Percentiles rank a stretch among this genome's conserved stretches.
phyloP scores from a whole-genome alignment of 2,329 filamentous ascomycete species.

The Talaromyces amestolkiae region DNA sequence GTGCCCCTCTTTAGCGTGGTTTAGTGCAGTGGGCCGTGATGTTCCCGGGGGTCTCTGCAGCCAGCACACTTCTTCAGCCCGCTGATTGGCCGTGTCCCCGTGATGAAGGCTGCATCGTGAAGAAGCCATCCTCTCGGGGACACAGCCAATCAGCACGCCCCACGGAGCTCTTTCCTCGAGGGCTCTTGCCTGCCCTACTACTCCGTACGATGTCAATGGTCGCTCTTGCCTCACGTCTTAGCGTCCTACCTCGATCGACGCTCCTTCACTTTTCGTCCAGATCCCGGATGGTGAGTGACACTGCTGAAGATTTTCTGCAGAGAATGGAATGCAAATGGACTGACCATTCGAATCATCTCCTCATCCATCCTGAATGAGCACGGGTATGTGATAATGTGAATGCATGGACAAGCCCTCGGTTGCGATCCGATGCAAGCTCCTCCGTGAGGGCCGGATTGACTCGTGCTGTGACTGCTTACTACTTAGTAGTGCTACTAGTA shows the following conservation, averaged over 20 bases:
- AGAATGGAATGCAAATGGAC: background rate
- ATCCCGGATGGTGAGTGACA: background rate
- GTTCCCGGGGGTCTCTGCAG: conserved; percentile 15
- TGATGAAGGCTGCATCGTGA: conserved; percentile 19
- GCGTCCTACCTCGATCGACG: background rate
- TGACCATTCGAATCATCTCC: background rate
- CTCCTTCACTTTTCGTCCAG: background rate
- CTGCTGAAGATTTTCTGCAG: background rate
- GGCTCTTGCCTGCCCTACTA: no score
- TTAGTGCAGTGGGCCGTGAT: conserved; percentile 14
- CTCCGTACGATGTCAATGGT: background rate
- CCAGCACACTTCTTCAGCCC: conserved; percentile 18
- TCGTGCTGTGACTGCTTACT: background rate
- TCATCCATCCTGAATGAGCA: background rate
- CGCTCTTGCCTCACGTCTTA: conserved; percentile 1
- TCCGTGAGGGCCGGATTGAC: background rate
- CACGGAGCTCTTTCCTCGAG: conserved; percentile 1
- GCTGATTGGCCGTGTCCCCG: conserved; percentile 5
- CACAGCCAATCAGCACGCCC: conserved; percentile 16
- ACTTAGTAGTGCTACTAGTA: background rate
- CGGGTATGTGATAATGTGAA: background rate
- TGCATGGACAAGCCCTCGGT: conserved; percentile 11
- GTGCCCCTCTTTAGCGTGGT: conserved; percentile 4
- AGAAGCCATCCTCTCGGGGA: background rate
- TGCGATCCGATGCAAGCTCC: conserved; percentile 19